Base-by-base conservation (phyloP, 2,329 filamentous ascomycete genomes). In the Diplodia sapinea region DNA sequence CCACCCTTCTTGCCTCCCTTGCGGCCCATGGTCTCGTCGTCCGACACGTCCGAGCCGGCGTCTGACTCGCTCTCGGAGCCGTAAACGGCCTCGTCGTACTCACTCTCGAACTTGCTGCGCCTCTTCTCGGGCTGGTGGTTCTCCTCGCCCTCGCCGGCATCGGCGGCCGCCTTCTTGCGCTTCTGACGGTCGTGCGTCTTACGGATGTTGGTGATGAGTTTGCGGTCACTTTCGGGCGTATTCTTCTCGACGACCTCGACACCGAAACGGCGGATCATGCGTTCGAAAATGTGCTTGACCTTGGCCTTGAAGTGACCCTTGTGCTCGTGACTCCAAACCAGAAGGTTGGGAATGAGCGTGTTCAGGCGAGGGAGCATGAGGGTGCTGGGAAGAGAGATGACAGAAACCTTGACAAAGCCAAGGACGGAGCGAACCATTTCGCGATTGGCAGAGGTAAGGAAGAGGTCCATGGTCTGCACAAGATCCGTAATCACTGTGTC, bases 301-400 rank as follows among this genome's bases (percentile, higher is more conserved):
- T 98, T 99, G 61, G 92, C 90, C 75, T 94, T 93, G 82, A 99
- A 95, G 77, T 96, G 93, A 13, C 93, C 93, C 82, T 98, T 98
- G 84, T 99, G 96, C 80, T 99, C 95, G 79, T 97, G 93, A 76
- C 91, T 94, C 94, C 95, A 99, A 51, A 94, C 88, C 84, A 98
- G 92, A 23, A 98, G 84, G 79, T 96, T 96, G 3, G 94, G 92
- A 2, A 99, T 87, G 57, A 99, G 85, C 0, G 89, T 88, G 38
- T 85, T 82, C 43, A 99, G 87, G 29, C 93, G 88, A 4, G 92
- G 89, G 43, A 90, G 85, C 82, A 99, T 89, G 70, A 96, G 84
- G 6, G 91, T 88, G 50, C 89, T 87, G 0, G 94, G 93, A 36
- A 98, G 82, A 68, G 91, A 90, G 74, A 98, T 93, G 68, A 97